Evolutionary conservation across 2,329 filamentous ascomycete species (phyloP), one percentile per base, ranked within the genome.

Genomic region (Penicillium sp.): DNA sequence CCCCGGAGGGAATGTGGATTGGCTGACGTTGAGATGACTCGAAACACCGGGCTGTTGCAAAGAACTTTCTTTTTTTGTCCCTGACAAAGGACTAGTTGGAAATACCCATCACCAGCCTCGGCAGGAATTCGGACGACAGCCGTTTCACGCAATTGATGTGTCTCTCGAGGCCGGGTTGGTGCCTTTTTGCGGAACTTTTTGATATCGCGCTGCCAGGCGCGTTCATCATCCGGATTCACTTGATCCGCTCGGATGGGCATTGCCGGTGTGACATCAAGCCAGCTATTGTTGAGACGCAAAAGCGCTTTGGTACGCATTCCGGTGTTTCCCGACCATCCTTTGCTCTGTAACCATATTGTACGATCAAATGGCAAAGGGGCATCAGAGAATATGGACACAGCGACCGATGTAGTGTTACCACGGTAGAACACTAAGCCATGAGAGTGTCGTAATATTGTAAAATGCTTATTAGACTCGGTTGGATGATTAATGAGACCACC

Each of bases 201-300:
- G 29, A 89, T 81, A 63, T 90, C 87, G 33, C 86, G 76, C 67
- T 88, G 85, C 73, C 86, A 87, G 1, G 79, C 83, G 2, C 86
- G 78, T 64, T 89, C 87, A 33, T 88, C 84, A 0, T 70, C 72
- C 1, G 76, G 73, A 0, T 79, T 72, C 1, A 89, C 62, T 43
- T 85, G 78, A 0, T 79, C 72, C 0, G 76, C 62, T 0, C 67
- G 63, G 0, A 81, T 76, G 21, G 75, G 74, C 2, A 76, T 69
- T 0, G 74, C 73, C 0, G 87, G 87, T 0, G 87, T 89, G 2
- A 89, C 85, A 52, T 89, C 80, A 12, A 89, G 74, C 86, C 87
- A 89, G 60, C 73, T 77, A 7, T 78, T 76, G 12, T 78, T 82
- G 0, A 80, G 77, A 7, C 85, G 81, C 33, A 88, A 71, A 1